Conservation (phyloP, 2,329 filamentous ascomycete genomes). For the Fusarium buharicum region DNA sequence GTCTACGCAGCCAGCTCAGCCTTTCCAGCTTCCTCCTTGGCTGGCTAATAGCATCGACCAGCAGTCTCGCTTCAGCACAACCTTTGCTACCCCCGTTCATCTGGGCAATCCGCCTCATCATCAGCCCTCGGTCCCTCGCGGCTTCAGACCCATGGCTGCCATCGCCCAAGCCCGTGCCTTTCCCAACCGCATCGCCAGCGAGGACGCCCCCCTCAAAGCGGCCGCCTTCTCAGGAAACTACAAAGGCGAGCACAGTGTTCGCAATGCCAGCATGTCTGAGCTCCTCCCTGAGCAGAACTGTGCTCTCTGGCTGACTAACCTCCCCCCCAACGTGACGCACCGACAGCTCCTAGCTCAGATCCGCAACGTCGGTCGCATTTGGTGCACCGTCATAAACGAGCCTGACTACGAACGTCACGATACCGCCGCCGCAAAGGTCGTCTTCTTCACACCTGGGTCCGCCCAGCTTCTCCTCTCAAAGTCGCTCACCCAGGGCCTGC, state of each 20-base stretch:
- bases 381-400: conserved; percentile 62
- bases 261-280: conserved; percentile 50
- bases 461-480: conserved; percentile 50
- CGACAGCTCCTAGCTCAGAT: conserved; percentile 58
- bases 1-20: not conserved
- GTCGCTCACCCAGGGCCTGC: conserved; percentile 47
- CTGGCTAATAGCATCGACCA: not conserved
- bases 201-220: not conserved
- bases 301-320: conserved; percentile 63
- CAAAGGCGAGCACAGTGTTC: conserved; percentile 50
- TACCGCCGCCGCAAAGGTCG: conserved; percentile 59
- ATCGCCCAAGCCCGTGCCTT: conserved; percentile 13
- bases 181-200: not conserved
- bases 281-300: conserved; percentile 56
- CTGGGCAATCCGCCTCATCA: not conserved
- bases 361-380: conserved; percentile 61
- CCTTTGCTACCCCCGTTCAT: not conserved
- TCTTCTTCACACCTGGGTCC: conserved; percentile 58
- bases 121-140: conserved; percentile 8
- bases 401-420: conserved; percentile 53
- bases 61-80: not conserved
- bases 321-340: conserved; percentile 57
- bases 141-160: conserved; percentile 42
- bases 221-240: conserved; percentile 50
- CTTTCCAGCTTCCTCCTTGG: conserved; percentile 9